phyloP scores from a whole-genome alignment of 2,329 filamentous ascomycete genomes.

The Penicillium polonicum region DNA sequence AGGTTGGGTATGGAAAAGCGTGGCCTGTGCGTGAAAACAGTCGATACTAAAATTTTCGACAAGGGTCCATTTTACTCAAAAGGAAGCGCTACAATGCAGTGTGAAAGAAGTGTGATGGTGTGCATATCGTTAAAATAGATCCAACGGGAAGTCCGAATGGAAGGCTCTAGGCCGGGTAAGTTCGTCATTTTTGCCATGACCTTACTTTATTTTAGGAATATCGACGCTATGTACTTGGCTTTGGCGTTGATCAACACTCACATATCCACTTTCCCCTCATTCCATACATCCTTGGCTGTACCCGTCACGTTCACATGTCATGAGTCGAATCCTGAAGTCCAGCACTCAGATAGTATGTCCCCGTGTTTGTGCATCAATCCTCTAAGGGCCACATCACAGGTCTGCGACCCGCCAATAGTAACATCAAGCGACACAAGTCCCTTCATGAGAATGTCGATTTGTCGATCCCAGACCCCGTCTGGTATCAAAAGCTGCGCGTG shows the following conservation, averaged over 20 bases:
- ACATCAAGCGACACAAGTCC: constrained; percentile 23
- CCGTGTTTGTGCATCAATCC: constrained; percentile 18
- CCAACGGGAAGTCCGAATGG: background rate
- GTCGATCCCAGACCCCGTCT: constrained; percentile 10
- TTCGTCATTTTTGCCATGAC: background rate
- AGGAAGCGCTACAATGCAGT: constrained; percentile 64
- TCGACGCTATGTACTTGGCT: background rate
- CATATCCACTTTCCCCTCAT: background rate
- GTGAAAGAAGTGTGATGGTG: background rate
- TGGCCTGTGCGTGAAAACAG: constrained; percentile 86
- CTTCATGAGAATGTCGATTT: constrained; percentile 23
- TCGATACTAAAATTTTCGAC: constrained; percentile 98
- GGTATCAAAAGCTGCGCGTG: background rate
- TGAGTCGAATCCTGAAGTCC: constrained; percentile 17
- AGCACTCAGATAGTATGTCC: constrained; percentile 25
- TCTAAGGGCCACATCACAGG: constrained; percentile 6
- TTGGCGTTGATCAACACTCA: background rate
- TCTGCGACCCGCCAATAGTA: constrained; percentile 25
- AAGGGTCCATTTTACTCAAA: constrained; percentile 99
- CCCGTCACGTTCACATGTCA: background rate
- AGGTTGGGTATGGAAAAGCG: constrained; percentile 84
- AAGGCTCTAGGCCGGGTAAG: too few species aligned
- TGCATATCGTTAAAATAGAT: background rate
- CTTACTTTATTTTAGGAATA: background rate
- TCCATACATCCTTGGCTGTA: background rate